Evolutionary conservation across 331 rosid genomes (phyloP).

Genomic region (Dryas integrifolia): DNA sequence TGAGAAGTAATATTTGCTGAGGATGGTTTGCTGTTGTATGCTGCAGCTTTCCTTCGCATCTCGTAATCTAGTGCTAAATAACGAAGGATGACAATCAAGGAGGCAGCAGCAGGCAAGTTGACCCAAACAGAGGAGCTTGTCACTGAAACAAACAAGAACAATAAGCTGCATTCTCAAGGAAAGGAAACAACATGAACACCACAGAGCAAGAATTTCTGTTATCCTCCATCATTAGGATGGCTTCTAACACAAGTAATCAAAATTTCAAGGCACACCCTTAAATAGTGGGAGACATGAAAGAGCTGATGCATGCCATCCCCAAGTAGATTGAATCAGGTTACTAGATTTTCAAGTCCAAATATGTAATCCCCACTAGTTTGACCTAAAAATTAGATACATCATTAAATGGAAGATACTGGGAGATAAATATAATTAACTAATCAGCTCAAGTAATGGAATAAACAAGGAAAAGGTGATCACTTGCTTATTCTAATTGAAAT

Average conservation of each 20-base stretch:
- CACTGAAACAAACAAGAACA: slow-evolving; percentile 58
- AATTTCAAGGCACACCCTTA: slow-evolving; percentile 1
- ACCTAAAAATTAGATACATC: background rate
- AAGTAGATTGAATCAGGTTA: background rate
- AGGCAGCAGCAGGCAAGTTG: slow-evolving; percentile 94
- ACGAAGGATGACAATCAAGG: slow-evolving; percentile 64
- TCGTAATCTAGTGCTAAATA: slow-evolving; percentile 84
- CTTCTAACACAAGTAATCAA: slow-evolving; percentile 13
- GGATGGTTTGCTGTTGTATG: slow-evolving; percentile 61
- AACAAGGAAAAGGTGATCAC: background rate
- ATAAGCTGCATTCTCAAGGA: slow-evolving; percentile 29
- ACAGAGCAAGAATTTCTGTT: slow-evolving; percentile 8
- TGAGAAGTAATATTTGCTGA: slow-evolving; percentile 45
- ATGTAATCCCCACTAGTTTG: background rate
- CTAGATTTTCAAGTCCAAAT: background rate
- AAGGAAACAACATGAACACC: slow-evolving; percentile 7
- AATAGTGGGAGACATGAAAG: background rate
- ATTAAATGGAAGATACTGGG: background rate
- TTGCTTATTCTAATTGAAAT: background rate
- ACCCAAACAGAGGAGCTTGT: slow-evolving; percentile 98
- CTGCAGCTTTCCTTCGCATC: slow-evolving; percentile 79
- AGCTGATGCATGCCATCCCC: background rate
- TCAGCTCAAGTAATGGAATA: background rate
- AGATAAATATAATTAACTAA: background rate
- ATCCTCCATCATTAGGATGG: background rate